Conservation (phyloP, 805 yeast genomes). For the Cyberlindnera misumaiensis region DNA sequence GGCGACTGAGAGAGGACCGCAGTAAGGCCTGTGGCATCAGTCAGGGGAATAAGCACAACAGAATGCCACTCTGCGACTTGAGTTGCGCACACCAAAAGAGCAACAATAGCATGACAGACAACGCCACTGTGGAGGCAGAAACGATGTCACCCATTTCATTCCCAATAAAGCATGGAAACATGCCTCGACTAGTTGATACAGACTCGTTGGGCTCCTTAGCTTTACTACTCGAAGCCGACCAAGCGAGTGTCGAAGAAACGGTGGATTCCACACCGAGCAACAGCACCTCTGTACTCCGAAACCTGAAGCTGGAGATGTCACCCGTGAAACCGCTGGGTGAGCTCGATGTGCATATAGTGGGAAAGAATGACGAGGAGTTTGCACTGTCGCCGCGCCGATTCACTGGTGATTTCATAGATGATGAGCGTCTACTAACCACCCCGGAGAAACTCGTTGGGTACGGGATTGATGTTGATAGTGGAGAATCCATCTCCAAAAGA, state of each 20-base stretch:
- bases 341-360: not conserved
- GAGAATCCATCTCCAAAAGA: constrained; percentile 12
- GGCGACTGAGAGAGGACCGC: too few relatives aligned
- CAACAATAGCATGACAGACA: constrained; percentile 1
- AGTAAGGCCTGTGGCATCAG: not conserved
- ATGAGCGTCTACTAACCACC: constrained; percentile 10
- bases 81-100: too few relatives aligned
- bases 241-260: constrained; percentile 4
- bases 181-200: too few relatives aligned
- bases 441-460: constrained; percentile 7
- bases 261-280: constrained; percentile 14
- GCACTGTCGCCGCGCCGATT: constrained; percentile 11
- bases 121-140: not conserved
- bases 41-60: too few relatives aligned
- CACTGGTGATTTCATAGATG: constrained; percentile 3
- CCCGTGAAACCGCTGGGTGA: constrained; percentile 1
- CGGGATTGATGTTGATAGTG: not conserved
- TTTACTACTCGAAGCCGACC: too few relatives aligned
- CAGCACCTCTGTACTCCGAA: constrained; percentile 8
- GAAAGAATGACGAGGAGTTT: constrained; percentile 6
- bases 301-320: constrained; percentile 9
- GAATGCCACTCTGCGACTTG: too few relatives aligned
- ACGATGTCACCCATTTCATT: not conserved
- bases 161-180: too few relatives aligned
- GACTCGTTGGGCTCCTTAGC: too few relatives aligned